These are phyloP conservation scores for Metschnikowia gelsemii DNA, from an alignment of 805 yeast species.

Conservation along the genomic window DNA sequence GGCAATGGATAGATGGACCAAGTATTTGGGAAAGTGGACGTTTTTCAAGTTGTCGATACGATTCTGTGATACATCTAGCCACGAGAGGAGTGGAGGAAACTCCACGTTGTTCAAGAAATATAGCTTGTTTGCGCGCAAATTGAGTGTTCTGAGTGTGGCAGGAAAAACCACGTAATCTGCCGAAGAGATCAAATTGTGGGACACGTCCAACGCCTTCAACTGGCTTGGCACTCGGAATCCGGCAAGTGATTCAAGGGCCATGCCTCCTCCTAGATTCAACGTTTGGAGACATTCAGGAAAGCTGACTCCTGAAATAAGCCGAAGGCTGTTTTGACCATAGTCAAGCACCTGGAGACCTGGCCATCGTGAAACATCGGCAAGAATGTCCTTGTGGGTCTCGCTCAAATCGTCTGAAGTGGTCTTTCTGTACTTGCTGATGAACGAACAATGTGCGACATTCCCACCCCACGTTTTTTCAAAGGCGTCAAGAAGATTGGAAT, in stretches of 20 bases:
- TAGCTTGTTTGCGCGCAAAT: conserved; percentile 37
- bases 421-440: conserved; percentile 40
- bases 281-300: conserved; percentile 40
- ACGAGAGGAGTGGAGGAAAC: conserved; percentile 31
- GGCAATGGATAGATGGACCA: conserved; percentile 32
- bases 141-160: conserved; percentile 30
- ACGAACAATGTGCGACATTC: conserved; percentile 39
- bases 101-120: conserved; percentile 41
- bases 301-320: conserved; percentile 39
- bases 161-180: conserved; percentile 41
- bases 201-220: conserved; percentile 31
- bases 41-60: conserved; percentile 39
- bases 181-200: conserved; percentile 34
- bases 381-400: conserved; percentile 37
- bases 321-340: conserved; percentile 37
- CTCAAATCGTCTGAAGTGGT: conserved; percentile 34
- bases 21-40: conserved; percentile 35
- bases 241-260: conserved; percentile 37
- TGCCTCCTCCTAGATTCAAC: conserved; percentile 41
- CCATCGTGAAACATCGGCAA: conserved; percentile 38
- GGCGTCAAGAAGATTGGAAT: conserved; percentile 25
- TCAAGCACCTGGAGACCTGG: conserved; percentile 33
- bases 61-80: conserved; percentile 39
- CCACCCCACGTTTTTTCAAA: conserved; percentile 25
- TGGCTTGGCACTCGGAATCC: conserved; percentile 41